A percentile compares a stretch with the other conserved stretches of the same genome.
Evolutionary conservation across 805 yeast species (phyloP).

Genomic region (Metschnikowia lunata): DNA sequence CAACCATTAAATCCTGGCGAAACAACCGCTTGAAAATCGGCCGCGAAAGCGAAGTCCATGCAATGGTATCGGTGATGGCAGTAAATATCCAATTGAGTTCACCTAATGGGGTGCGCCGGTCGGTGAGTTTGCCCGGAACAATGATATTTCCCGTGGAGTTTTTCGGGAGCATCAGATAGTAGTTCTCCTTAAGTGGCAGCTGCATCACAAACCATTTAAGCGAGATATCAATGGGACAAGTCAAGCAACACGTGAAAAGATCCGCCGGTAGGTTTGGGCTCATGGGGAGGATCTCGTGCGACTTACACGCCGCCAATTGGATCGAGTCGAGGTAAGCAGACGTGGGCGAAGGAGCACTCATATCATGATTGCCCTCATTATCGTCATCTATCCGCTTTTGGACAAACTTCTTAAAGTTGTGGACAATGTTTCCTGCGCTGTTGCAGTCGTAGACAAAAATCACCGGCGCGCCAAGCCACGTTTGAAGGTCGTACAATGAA

Average conservation of each 20-base stretch:
- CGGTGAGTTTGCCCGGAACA: conserved; percentile 88
- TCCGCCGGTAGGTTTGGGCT: conserved; percentile 95
- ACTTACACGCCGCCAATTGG: conserved; percentile 87
- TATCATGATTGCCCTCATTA: conserved; percentile 53
- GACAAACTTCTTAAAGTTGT: conserved; percentile 83
- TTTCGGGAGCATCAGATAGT: conserved; percentile 43
- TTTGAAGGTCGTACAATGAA: conserved; percentile 87
- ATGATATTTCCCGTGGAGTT: conserved; percentile 53
- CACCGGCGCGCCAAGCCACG: conserved; percentile 98
- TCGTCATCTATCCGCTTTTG: conserved; percentile 88
- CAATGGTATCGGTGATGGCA: conserved; percentile 95
- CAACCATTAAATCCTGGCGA: conserved; percentile 94
- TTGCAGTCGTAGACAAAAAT: conserved; percentile 92
- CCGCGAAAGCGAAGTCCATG: conserved; percentile 89
- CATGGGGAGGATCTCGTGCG: conserved; percentile 85
- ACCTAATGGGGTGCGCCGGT: conserved; percentile 91
- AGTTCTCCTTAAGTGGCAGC: conserved; percentile 56
- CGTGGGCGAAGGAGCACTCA: conserved; percentile 56
- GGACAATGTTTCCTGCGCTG: conserved; percentile 89
- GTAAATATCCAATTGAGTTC: conserved; percentile 97
- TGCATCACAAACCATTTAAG: conserved; percentile 89
- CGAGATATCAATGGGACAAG: conserved; percentile 93
- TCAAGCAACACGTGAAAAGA: conserved; percentile 88
- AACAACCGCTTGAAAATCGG: conserved; percentile 85
- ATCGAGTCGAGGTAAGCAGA: conserved; percentile 78